Evolutionary conservation across 2,329 filamentous ascomycete species (phyloP).

Genomic region (Arthrinium phaeospermum): DNA sequence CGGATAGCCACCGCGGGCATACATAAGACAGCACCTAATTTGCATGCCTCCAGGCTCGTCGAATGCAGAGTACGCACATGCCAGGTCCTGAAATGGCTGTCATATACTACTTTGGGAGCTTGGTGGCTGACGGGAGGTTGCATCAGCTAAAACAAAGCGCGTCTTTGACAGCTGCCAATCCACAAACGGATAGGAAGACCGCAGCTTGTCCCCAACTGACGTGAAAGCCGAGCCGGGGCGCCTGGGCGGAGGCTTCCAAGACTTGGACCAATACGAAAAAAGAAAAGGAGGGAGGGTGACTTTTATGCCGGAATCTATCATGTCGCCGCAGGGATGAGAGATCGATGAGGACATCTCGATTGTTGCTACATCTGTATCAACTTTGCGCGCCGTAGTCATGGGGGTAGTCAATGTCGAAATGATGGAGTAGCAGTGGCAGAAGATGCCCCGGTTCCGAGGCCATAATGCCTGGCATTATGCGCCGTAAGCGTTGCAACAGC

Average conservation of each 20-base stretch:
- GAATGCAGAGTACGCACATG: not conserved
- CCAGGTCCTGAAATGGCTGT: not conserved
- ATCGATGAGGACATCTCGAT: not conserved
- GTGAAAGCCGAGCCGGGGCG: not conserved
- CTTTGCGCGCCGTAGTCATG: not conserved
- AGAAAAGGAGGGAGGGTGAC: not conserved
- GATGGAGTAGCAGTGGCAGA: not conserved
- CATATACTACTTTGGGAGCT: not conserved
- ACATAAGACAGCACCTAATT: not conserved
- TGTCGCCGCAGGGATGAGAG: not conserved
- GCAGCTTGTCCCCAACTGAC: not conserved
- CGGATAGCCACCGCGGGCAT: not conserved
- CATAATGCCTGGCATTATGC: not conserved
- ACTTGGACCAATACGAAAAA: not conserved
- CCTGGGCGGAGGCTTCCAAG: not conserved
- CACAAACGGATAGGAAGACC: conserved; percentile 10
- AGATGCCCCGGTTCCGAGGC: not conserved
- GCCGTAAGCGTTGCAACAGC: not conserved
- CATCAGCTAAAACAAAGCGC: conserved; percentile 16
- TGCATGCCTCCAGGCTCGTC: not conserved
- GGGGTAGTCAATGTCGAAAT: not conserved
- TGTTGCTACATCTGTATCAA: not conserved
- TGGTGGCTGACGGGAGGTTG: conserved; percentile 16
- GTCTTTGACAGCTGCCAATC: conserved; percentile 12
- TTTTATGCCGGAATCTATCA: not conserved